phyloP scores from a whole-genome alignment of 2,329 filamentous ascomycete genomes.

The Apiospora pterosperma region DNA sequence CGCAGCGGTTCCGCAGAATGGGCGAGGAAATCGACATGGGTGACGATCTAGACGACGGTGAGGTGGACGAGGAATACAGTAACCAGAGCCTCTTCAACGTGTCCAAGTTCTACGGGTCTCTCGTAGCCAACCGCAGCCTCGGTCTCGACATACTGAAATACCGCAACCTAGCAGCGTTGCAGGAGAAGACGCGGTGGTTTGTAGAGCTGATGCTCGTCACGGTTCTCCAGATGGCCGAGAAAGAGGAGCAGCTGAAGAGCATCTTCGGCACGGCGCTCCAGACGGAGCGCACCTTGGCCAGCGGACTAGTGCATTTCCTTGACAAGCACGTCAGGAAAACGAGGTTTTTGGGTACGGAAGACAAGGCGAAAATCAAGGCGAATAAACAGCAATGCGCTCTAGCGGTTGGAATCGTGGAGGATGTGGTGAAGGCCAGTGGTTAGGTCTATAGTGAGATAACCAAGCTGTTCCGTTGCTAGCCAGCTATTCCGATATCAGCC shows the following conservation, averaged over 20 bases:
- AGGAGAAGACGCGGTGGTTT: slow-evolving; percentile 72
- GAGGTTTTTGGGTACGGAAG: slow-evolving; percentile 42
- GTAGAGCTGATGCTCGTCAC: slow-evolving; percentile 78
- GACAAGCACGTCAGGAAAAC: slow-evolving; percentile 70
- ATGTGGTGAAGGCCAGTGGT: background rate
- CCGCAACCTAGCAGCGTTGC: slow-evolving; percentile 75
- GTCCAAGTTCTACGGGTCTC: slow-evolving; percentile 50
- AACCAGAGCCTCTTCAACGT: slow-evolving; percentile 48
- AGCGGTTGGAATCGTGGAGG: background rate
- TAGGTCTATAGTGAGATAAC: background rate
- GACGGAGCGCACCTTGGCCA: slow-evolving; percentile 57
- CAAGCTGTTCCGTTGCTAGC: no score
- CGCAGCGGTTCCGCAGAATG: slow-evolving; percentile 80
- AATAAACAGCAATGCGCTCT: slow-evolving; percentile 39
- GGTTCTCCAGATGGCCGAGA: slow-evolving; percentile 65
- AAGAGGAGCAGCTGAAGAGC: slow-evolving; percentile 52
- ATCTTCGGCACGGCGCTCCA: slow-evolving; percentile 60
- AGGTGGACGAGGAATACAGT: slow-evolving; percentile 53
- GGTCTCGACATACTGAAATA: slow-evolving; percentile 56
- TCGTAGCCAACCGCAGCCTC: slow-evolving; percentile 45
- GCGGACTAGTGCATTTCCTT: slow-evolving; percentile 76
- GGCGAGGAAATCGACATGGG: slow-evolving; percentile 64
- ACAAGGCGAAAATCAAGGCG: slow-evolving; percentile 45
- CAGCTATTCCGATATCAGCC: no score
- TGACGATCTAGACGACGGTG: slow-evolving; percentile 61